These are phyloP conservation scores for Tephrocybe sp. DNA, from an alignment of 768 basidiomycete species.

Conservation along the genomic window DNA sequence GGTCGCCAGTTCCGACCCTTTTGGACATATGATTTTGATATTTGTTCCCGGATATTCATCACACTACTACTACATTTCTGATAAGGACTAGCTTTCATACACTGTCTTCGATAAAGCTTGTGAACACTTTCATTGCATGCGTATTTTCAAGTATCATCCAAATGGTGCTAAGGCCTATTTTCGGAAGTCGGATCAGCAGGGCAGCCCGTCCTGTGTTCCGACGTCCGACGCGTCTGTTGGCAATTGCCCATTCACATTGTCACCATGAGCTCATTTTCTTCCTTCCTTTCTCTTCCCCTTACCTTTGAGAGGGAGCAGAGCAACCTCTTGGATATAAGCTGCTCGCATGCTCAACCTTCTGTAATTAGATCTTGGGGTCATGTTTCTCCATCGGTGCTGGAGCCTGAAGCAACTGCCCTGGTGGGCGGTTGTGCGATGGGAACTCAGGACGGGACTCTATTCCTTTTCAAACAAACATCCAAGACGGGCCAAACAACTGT, in stretches of 20 bases:
- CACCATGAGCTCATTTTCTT: slow-evolving; percentile 1
- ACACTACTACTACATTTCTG: too few relatives aligned
- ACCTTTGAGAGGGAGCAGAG: slow-evolving; percentile 25
- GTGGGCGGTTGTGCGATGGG: slow-evolving; percentile 34
- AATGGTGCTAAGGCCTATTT: too few relatives aligned
- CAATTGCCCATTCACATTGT: background rate
- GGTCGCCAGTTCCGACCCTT: too few relatives aligned
- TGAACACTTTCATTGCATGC: too few relatives aligned
- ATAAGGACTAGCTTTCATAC: too few relatives aligned
- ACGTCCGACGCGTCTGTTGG: background rate
- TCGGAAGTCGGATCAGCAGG: too few relatives aligned
- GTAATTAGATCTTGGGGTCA: slow-evolving; percentile 31
- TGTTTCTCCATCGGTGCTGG: background rate
- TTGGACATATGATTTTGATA: too few relatives aligned
- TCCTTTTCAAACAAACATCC: slow-evolving; percentile 33
- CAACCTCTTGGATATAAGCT: slow-evolving; percentile 29
- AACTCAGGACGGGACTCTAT: slow-evolving; percentile 44
- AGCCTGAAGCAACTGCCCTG: slow-evolving; percentile 11
- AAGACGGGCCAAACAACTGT: slow-evolving; percentile 7
- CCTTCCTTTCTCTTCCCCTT: slow-evolving; percentile 28
- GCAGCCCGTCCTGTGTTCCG: background rate
- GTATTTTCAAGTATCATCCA: too few relatives aligned
- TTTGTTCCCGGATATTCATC: too few relatives aligned
- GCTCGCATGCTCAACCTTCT: slow-evolving; percentile 29
- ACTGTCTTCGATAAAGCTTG: too few relatives aligned